Conservation (phyloP, 345 rosid species). For the Eucalyptus brandiana region DNA sequence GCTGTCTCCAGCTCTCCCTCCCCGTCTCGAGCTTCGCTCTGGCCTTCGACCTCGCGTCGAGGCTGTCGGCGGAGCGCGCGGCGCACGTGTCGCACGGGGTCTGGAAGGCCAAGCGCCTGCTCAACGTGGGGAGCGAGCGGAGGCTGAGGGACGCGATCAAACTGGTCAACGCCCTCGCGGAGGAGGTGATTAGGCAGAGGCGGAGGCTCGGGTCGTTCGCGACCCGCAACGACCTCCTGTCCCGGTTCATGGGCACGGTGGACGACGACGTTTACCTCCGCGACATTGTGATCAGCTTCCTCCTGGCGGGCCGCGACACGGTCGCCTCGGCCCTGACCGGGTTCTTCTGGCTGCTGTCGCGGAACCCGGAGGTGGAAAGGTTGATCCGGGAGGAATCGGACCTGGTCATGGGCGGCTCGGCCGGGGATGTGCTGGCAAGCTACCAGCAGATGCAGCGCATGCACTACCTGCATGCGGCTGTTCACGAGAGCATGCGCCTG, state of each 20-base stretch:
- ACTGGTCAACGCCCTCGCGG: conserved; percentile 30
- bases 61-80: conserved; percentile 36
- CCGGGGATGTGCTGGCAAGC: conserved; percentile 3
- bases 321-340: conserved; percentile 57
- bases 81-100: conserved; percentile 21
- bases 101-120: conserved; percentile 44
- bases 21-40: conserved; percentile 37
- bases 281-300: conserved; percentile 58
- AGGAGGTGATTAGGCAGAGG: conserved; percentile 26
- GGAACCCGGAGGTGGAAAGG: conserved; percentile 31
- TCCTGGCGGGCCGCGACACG: conserved; percentile 75
- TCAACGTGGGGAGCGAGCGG: conserved; percentile 53
- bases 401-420: conserved; percentile 7
- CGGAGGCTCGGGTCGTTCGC: conserved; percentile 12
- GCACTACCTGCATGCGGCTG: conserved; percentile 51
- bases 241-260: conserved; percentile 50
- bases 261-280: conserved; percentile 45
- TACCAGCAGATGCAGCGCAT: conserved; percentile 27
- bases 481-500: conserved; percentile 52
- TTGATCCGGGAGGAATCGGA: conserved; percentile 34
- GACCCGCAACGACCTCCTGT: conserved; percentile 30
- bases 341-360: conserved; percentile 47
- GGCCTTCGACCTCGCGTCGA: conserved; percentile 53
- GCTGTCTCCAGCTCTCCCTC: conserved; percentile 32
- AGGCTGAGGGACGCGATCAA: conserved; percentile 36